Percentiles rank a stretch among this genome's conserved stretches.
phyloP scores from a whole-genome alignment of 495 filamentous ascomycete genomes.

The Cairneyella variabilis region DNA sequence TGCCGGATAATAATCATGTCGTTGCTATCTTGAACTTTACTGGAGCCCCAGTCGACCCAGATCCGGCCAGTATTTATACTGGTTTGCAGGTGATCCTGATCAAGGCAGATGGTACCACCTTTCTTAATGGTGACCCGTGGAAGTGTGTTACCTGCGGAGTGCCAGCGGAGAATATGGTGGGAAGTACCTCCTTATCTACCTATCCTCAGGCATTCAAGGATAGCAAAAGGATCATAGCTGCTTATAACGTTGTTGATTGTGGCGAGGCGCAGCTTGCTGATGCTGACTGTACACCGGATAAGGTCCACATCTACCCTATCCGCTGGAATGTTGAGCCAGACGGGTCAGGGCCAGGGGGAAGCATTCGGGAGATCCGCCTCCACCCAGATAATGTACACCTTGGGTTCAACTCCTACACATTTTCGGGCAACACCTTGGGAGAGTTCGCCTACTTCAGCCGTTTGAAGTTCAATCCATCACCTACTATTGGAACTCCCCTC shows the following conservation, averaged over 20 bases:
- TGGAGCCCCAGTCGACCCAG: constrained; percentile 17
- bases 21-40: constrained; percentile 23
- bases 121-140: constrained; percentile 25
- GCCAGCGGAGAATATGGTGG: constrained; percentile 16
- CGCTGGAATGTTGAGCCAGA: constrained; percentile 21
- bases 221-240: constrained; percentile 21
- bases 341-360: constrained; percentile 20
- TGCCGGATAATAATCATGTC: constrained; percentile 27
- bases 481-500: constrained; percentile 17
- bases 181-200: constrained; percentile 2
- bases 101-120: constrained; percentile 23
- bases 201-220: constrained; percentile 29
- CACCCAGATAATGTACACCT: constrained; percentile 22
- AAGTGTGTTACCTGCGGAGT: constrained; percentile 29
- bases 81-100: constrained; percentile 23
- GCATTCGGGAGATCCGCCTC: constrained; percentile 20
- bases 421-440: background rate
- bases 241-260: constrained; percentile 24
- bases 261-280: constrained; percentile 13
- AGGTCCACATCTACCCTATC: constrained; percentile 20
- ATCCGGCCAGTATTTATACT: constrained; percentile 19
- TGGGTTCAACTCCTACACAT: constrained; percentile 20
- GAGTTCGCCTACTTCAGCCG: constrained; percentile 17
- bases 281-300: constrained; percentile 16
- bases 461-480: constrained; percentile 22